Base-by-base conservation (phyloP, 352 stramenopile species). In the Globisporangium apiculatum region DNA sequence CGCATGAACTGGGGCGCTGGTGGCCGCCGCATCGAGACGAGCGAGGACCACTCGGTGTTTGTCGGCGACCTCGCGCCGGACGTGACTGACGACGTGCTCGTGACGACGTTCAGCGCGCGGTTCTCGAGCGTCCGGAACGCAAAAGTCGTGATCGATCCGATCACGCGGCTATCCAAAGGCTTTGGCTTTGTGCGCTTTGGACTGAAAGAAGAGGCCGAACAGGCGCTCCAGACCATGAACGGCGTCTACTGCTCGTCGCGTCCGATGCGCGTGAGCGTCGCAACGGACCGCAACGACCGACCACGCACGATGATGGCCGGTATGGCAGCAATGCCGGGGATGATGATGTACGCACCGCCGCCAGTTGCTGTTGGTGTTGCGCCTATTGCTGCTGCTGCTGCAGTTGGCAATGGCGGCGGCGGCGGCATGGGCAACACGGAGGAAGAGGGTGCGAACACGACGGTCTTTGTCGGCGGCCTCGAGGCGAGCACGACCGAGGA, bases 131-230 rank as follows among this genome's bases (percentile, higher is more conserved):
- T 96, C 5, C 71, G 89, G 57, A 85, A 83, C 12, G 87, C 89
- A 58, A 97, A 97, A 62, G 74, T 97, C 14, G 87, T 97, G 45
- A 91, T 94, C 51, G 91, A 97, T 60, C 73, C 82, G 17, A 63
- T 91, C 14, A 97, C 88, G 40, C 84, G 90, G 18, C 89, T 89
- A 72, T 91, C 88, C 35, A 97, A 97, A 68, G 88, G 89, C 40
- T 97, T 97, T 61, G 90, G 89, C 31, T 97, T 97, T 60, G 88
- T 97, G 42, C 84, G 90, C 24, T 97, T 97, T 66, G 72, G 73
- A 12, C 75, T 74, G 56, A 95, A 96, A 57, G 79, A 94, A 14
- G 89, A 97, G 53, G 85, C 87, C 11, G 83, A 96, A 41, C 75
- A 85, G 63, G 90, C 89, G 9, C 61, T 97, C 53, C 80, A 90